Evolutionary conservation across 1,284 basidiomycete species (phyloP), one percentile per base, ranked within the genome.

Genomic region (Melanopsichium pennsylvanicum): DNA sequence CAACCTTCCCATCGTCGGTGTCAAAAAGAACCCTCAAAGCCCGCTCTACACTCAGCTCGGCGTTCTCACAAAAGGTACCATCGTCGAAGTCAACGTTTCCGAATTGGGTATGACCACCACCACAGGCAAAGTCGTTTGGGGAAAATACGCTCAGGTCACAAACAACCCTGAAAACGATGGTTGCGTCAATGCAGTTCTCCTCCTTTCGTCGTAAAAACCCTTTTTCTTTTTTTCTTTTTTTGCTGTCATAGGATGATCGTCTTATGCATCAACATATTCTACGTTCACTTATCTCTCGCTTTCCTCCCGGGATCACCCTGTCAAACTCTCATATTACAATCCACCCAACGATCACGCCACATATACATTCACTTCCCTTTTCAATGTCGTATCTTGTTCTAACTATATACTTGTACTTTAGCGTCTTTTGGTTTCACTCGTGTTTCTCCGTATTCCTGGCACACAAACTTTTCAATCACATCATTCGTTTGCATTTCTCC

Each of bases 11-110:
- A 98, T 99, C 74, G 86, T 99, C 38, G 93, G 92, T 50, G 95
- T 99, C 67, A 99, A 98, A 86, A 98, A 98, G 86, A 99, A 99
- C 81, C 96, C 96, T 12, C 95, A 98, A 81, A 97, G 93, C 22
- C 96, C 96, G 0, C 92, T 98, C 87, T 95, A 95, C 81, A 85
- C 85, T 11, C 84, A 86, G 52, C 87, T 95, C 19, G 96, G 96
- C 62, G 96, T 99, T 19, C 86, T 99, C 82, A 98, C 96, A 4
- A 98, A 98, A 83, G 96, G 96, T 66, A 98, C 96, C 6, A 90
- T 99, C 69, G 89, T 99, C 74, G 96, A 99, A 82, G 95, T 98
- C 78, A 98, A 99, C 80, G 95, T 77, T 12, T 74, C 72, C 15
- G 75, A 79, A 48, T 66, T 79, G 25, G 96, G 96, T 69, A 90